phyloP scores from a whole-genome alignment of 192 early-diverging fungal genomes.

The Gryganskiella cystojenkinii region DNA sequence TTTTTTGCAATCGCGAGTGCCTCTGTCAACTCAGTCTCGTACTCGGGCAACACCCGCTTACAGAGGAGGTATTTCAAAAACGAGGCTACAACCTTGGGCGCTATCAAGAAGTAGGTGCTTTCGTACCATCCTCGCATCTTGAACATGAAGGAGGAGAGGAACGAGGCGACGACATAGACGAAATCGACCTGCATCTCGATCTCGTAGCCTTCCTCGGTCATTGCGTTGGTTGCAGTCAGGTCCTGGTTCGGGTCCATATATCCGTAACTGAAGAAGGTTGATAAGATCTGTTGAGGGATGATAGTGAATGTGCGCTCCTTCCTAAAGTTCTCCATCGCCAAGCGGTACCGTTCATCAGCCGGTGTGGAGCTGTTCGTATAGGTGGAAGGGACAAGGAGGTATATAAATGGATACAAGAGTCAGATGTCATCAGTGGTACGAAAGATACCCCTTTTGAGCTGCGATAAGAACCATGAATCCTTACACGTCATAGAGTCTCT shows the following conservation, averaged over 20 bases:
- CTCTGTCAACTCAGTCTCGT: slow-evolving; percentile 6
- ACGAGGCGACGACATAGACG: slow-evolving; percentile 18
- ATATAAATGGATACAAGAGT: no score
- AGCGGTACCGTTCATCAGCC: slow-evolving; percentile 19
- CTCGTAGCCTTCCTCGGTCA: neutral
- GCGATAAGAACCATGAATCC: neutral
- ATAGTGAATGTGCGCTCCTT: slow-evolving; percentile 24
- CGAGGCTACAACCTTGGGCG: slow-evolving; percentile 25
- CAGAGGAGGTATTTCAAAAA: slow-evolving; percentile 28
- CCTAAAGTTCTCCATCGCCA: slow-evolving; percentile 43
- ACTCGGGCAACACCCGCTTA: slow-evolving; percentile 31
- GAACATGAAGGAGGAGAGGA: slow-evolving; percentile 28
- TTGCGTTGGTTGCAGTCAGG: neutral
- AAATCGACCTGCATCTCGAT: slow-evolving; percentile 20
- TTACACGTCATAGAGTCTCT: slow-evolving; percentile 18
- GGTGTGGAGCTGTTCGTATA: slow-evolving; percentile 12
- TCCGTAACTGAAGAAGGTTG: slow-evolving; percentile 36
- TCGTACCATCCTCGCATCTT: slow-evolving; percentile 16
- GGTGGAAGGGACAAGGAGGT: no score
- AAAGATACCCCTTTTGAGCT: no score
- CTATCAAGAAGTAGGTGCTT: slow-evolving; percentile 9
- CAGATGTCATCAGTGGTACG: no score
- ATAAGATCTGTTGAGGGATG: slow-evolving; percentile 15
- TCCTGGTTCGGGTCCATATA: slow-evolving; percentile 26
- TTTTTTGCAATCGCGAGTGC: slow-evolving; percentile 17